Base-by-base conservation (phyloP, 2,329 filamentous ascomycete species). In the Hansfordia pulvinata region DNA sequence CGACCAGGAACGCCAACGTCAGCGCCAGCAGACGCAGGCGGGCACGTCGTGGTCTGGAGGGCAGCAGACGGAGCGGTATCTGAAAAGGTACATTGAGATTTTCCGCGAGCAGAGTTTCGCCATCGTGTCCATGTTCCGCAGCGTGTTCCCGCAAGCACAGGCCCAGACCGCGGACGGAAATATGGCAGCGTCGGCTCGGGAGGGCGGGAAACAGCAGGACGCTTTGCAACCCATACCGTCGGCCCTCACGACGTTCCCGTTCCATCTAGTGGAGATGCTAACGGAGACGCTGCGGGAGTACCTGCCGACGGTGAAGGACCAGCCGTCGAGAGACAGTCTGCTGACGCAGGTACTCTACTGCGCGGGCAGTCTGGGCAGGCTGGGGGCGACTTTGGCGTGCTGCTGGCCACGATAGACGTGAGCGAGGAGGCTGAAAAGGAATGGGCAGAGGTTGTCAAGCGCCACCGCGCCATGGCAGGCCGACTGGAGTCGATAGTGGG, bases 91-190 rank as follows among this genome's bases (percentile, higher is more conserved):
- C 52, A 82, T 98, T 41, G 90, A 98, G 48, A 85, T 98, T 16
- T 96, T 96, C 49, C 79, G 90, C 27, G 90, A 98, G 53, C 90
- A 98, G 52, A 93, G 83, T 47, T 98, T 98, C 50, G 81, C 78
- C 22, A 93, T 96, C 33, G 74, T 96, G 16, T 93, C 84, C 31
- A 84, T 96, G 66, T 94, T 92, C 52, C 82, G 77, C 42, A 90
- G 79, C 42, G 84, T 96, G 29, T 93, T 93, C 43, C 75, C 79
- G n/a, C n/a, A n/a, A n/a, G n/a, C n/a, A n/a, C n/a, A n/a, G n/a
- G n/a, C n/a, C n/a, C n/a, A n/a, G n/a, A n/a, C n/a, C n/a, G n/a
- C n/a, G n/a, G n/a, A n/a, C n/a, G n/a, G n/a, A n/a, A n/a, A n/a
- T n/a, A n/a, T n/a, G n/a, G n/a, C n/a, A 0, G 62, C 39, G 4